These are phyloP conservation scores for Malbranchea cinnamomea DNA, from an alignment of 2,329 filamentous ascomycete genomes.

Conservation along the genomic window DNA sequence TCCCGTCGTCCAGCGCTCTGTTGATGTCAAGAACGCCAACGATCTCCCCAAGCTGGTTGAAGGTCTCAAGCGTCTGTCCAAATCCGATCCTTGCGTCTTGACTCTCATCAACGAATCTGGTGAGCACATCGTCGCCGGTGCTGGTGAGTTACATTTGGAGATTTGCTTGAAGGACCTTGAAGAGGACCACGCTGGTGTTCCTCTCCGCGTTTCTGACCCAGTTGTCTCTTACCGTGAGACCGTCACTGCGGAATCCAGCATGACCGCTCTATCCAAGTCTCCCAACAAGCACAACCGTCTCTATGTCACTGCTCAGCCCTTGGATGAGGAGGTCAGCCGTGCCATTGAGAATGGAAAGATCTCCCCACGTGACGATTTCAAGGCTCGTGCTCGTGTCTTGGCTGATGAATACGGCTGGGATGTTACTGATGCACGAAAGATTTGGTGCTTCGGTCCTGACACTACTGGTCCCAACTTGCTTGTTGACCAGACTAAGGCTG, in stretches of 20 bases:
- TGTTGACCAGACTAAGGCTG: slow-evolving; percentile 99
- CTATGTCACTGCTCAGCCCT: slow-evolving; percentile 83
- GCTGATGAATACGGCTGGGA: slow-evolving; percentile 98
- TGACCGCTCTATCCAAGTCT: slow-evolving; percentile 96
- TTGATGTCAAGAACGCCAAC: slow-evolving; percentile 99
- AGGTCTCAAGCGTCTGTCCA: slow-evolving; percentile 99
- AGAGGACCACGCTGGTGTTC: slow-evolving; percentile 97
- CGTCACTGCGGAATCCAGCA: slow-evolving; percentile 68
- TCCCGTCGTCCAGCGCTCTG: slow-evolving; percentile 93
- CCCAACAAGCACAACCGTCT: slow-evolving; percentile 99
- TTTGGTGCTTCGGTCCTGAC: slow-evolving; percentile 99
- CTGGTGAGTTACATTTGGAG: slow-evolving; percentile 97
- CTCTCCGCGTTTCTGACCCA: slow-evolving; percentile 93
- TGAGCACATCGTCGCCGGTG: slow-evolving; percentile 98
- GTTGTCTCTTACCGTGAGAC: slow-evolving; percentile 99
- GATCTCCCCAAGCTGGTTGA: slow-evolving; percentile 99
- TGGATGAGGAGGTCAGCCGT: slow-evolving; percentile 78
- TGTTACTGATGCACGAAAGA: slow-evolving; percentile 99
- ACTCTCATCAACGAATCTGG: slow-evolving; percentile 79
- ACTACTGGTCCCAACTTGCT: slow-evolving; percentile 96
- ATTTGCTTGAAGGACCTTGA: slow-evolving; percentile 99
- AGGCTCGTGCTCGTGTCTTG: slow-evolving; percentile 87
- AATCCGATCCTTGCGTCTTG: slow-evolving; percentile 97
- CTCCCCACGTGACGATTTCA: slow-evolving; percentile 93
- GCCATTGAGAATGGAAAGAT: slow-evolving; percentile 91